phyloP scores from a whole-genome alignment of 2,329 filamentous ascomycete genomes.

The Aspergillus hiratsukae region DNA sequence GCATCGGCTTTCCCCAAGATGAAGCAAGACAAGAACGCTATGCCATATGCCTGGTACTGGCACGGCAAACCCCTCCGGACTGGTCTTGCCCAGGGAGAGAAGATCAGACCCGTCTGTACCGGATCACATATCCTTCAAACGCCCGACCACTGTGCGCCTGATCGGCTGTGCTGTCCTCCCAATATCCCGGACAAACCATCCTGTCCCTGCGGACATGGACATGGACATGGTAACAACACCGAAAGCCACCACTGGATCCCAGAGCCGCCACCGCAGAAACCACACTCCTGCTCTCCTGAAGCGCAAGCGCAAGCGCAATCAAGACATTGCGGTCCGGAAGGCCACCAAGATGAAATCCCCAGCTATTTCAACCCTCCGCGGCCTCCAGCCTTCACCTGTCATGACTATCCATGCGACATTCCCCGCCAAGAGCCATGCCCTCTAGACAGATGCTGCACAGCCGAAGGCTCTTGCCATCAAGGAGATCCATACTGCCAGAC shows the following conservation, averaged over 20 bases:
- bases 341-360: background rate
- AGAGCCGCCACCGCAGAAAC: background rate
- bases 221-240: background rate
- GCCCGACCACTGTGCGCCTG: background rate
- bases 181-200: background rate
- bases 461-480: background rate
- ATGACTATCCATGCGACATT: background rate
- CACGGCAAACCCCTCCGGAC: constrained; percentile 17
- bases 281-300: background rate
- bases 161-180: background rate
- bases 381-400: background rate
- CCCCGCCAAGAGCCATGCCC: background rate
- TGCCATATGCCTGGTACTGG: constrained; percentile 23
- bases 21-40: constrained; percentile 3
- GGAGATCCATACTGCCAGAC: background rate
- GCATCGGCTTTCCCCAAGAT: background rate
- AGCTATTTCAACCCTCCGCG: background rate
- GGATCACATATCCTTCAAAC: background rate
- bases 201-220: background rate
- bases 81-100: constrained; percentile 11
- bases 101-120: constrained; percentile 10
- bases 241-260: background rate
- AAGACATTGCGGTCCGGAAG: background rate
- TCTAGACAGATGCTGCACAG: background rate
- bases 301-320: too few relatives aligned